Evolutionary conservation across 2,329 filamentous ascomycete genomes (phyloP), one percentile per base, ranked within the genome.

Genomic region (Beauveria bassiana): DNA sequence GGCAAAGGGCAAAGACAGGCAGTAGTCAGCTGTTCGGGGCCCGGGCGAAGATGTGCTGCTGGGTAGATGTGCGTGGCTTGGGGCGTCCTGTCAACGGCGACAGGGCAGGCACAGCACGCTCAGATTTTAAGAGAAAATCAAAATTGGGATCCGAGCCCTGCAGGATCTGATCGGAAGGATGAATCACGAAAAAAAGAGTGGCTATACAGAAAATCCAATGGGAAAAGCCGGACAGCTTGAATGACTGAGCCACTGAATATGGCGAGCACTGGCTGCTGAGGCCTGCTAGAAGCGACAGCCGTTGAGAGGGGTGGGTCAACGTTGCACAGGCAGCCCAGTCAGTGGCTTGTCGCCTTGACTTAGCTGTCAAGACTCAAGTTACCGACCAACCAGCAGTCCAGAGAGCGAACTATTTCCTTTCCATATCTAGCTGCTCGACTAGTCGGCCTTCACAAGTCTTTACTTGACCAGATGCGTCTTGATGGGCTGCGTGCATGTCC

Each of bases 151-250:
- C 10, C 10, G 40, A 42, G 34, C 46, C 52, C 55, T 50, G 45
- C 45, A 58, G 55, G 55, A 58, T 58, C 55, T 40, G 55, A 58
- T 58, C 55, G 55, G 55, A 58, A 42, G 9, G 4, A 38, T 7
- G 45, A 40, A 42, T 40, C 31, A 20, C 45, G 42, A 50, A 47
- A 50, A 50, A 38, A 22, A 31, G 20, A 24, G 46, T 56, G 34
- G 55, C 45, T 24, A 16, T 26, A n/a, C n/a, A 20, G 8, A 58
- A 58, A 50, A 28, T 20, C 22, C 22, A 58, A 50, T 58, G 55
- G 54, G 43, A 38, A 57, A 54, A 57, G n/a, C n/a, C 43, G 54
- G 54, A 43, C 24, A 20, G 40, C 28, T 20, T 20, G 7, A 10
- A 10, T 55, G 38, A 42, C 38, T 26, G 50, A 12, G 18, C 10